These are phyloP conservation scores for Cystoisospora suis DNA, from an alignment of 169 alveolate genomes.

Conservation along the genomic window DNA sequence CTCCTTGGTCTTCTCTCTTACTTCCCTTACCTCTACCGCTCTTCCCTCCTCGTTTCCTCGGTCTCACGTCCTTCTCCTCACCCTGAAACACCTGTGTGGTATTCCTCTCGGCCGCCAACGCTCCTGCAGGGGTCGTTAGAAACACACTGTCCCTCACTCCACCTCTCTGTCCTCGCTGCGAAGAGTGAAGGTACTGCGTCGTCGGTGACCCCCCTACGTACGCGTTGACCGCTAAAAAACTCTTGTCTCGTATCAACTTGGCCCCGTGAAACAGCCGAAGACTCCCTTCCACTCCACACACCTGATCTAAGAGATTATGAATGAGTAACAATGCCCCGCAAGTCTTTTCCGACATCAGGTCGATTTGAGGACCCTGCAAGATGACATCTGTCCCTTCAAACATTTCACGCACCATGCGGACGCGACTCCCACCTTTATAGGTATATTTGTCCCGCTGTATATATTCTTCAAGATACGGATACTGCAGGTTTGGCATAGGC, in stretches of 20 bases:
- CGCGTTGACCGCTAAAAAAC: background rate
- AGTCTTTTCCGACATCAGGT: background rate
- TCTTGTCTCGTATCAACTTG: background rate
- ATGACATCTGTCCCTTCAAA: background rate
- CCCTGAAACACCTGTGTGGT: too few species aligned
- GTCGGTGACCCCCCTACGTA: background rate
- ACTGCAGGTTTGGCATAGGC: background rate
- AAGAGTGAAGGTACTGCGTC: background rate
- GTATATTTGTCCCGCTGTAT: background rate
- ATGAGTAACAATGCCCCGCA: slow-evolving; percentile 9
- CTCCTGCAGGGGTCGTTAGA: too few species aligned
- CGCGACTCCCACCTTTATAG: slow-evolving; percentile 7
- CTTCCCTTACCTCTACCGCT: too few species aligned
- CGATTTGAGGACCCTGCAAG: background rate
- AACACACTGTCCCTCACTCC: too few species aligned
- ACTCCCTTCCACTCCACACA: background rate
- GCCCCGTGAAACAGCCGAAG: background rate
- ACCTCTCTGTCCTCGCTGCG: background rate
- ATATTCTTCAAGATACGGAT: background rate
- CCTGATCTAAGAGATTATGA: background rate
- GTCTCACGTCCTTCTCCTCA: too few species aligned
- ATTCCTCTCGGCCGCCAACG: too few species aligned
- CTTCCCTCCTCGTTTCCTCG: too few species aligned
- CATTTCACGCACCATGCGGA: slow-evolving; percentile 21
- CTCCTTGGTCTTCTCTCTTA: too few species aligned